A percentile compares a stretch with the other conserved stretches of the same genome.
Conservation (phyloP, 148 eudicot genomes). For the Tetragonia tetragonoides region DNA sequence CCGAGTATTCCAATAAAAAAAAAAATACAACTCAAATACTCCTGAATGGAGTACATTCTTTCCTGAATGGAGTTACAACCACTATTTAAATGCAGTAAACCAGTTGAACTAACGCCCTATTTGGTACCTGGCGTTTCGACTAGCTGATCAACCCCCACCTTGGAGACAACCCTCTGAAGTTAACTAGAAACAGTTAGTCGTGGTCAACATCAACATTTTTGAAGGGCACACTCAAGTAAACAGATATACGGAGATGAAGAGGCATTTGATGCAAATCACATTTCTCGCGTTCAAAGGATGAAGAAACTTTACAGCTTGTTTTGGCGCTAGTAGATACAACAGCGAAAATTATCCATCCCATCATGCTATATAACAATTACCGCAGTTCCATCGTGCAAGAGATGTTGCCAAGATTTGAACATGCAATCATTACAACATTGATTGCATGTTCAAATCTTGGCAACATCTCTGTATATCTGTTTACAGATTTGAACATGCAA, state of each 20-base stretch:
- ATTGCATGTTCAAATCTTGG: no score
- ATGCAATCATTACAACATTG: no score
- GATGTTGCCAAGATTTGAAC: slow-evolving; percentile 1
- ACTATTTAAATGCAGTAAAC: neutral
- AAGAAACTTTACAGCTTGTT: slow-evolving; percentile 10
- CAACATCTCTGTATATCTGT: no score
- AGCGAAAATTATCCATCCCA: slow-evolving; percentile 8
- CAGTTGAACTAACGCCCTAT: neutral
- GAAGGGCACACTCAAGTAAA: neutral
- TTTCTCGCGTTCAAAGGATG: neutral
- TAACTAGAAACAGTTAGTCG: no score
- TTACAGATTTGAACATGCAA: neutral
- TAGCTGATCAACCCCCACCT: neutral
- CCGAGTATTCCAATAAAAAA: no score
- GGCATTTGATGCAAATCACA: neutral
- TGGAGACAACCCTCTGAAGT: neutral
- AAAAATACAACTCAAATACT: no score
- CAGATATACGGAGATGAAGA: neutral
- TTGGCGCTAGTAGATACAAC: slow-evolving; percentile 14
- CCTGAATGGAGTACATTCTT: no score
- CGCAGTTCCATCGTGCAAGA: neutral
- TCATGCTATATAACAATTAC: neutral
- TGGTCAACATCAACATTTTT: neutral
- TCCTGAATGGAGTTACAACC: no score
- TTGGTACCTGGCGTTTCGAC: no score